Evolutionary conservation across 192 early-diverging fungal species (phyloP), one percentile per base, ranked within the genome.

Genomic region (Radiomyces spectabilis): DNA sequence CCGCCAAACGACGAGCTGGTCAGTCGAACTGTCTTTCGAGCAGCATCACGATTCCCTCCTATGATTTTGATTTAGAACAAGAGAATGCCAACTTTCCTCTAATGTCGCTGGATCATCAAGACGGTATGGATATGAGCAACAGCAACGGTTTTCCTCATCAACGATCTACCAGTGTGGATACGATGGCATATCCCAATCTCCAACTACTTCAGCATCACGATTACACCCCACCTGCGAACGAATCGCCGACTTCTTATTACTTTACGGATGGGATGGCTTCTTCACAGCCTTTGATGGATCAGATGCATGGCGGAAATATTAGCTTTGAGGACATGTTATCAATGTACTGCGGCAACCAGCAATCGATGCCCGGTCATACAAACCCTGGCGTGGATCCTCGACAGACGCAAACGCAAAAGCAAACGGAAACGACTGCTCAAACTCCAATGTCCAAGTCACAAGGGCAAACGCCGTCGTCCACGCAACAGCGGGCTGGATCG

Each of bases 251-350:
- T 27, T 46, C 26, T n/a, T 51, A 39, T 18, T 26, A 48, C 53
- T 55, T 16, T 8, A 41, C 26, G 9, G 5, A 9, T 18, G 35
- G 8, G 52, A 16, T 8, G 16, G 10, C 42, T 35, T 39, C 55
- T 26, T 21, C 39, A 43, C 13, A 19, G 34, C 46, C 37, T 21
- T 42, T 41, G 13, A 2, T 24, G 21, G 35, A 41, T 34, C 34
- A 2, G n/a, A 44, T 63, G 6, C 38, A 63, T 51, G 35, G 51
- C 3, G 59, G 59, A 6, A 34, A 42, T 19, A 37, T 70, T 26
- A 60, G 56, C 19, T 70, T 70, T 52, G 68, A 70, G 48, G 54
- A 70, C 13, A 41, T 70, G 7, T 33, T 70, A 21, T 40, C 49
- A 10, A 45, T 70, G 39, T 70, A 70, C 31, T 69, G 64, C 21